Percentiles rank a stretch among this genome's conserved stretches.
phyloP scores from a whole-genome alignment of 2,329 filamentous ascomycete species.

The Talaromyces sp. region DNA sequence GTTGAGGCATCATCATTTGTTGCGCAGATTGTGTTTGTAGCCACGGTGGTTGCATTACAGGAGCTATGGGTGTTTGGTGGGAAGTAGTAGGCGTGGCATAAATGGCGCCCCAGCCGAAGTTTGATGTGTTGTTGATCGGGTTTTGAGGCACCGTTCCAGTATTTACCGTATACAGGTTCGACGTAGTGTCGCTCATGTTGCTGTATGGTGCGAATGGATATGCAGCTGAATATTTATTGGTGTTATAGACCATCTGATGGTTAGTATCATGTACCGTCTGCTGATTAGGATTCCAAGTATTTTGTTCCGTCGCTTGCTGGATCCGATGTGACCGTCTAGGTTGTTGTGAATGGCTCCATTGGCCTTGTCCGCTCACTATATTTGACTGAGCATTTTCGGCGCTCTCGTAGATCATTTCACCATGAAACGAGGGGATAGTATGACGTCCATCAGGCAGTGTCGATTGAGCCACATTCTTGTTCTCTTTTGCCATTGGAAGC shows the following conservation, averaged over 20 bases:
- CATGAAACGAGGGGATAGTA: background rate
- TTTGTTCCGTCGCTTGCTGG: background rate
- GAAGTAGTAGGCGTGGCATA: background rate
- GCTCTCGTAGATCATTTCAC: background rate
- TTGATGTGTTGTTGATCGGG: background rate
- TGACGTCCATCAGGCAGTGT: background rate
- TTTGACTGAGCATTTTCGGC: background rate
- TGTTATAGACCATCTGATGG: background rate
- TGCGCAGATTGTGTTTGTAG: slow-evolving; percentile 5
- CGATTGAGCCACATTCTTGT: background rate
- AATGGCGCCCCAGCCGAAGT: slow-evolving; percentile 7
- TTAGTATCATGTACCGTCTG: background rate
- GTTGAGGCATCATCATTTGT: slow-evolving; percentile 7
- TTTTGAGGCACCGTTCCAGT: background rate
- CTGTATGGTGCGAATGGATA: background rate
- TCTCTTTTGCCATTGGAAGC: slow-evolving; percentile 14
- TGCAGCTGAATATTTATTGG: background rate
- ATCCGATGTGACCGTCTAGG: background rate
- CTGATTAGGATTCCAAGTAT: background rate
- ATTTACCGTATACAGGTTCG: background rate
- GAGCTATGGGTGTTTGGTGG: background rate
- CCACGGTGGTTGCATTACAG: background rate
- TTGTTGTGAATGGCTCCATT: background rate
- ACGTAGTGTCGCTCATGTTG: background rate
- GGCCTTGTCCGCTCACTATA: background rate